Conservation (phyloP, 805 yeast genomes). For the Hanseniaspora occidentalis region DNA sequence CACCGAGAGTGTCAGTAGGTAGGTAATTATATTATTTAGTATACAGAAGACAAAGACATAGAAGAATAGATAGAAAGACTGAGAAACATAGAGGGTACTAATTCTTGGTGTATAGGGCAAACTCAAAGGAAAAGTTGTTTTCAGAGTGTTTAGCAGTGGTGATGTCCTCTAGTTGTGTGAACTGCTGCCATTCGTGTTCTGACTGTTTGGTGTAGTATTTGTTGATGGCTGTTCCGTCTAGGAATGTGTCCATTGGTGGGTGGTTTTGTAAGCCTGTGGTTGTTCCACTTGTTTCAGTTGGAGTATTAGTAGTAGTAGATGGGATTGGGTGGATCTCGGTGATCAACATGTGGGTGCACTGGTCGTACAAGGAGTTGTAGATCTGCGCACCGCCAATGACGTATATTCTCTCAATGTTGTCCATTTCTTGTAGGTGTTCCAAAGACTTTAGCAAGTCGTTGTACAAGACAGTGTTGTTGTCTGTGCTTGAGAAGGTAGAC, state of each 20-base stretch:
- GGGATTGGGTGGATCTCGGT: constrained; percentile 58
- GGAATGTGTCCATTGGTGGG: constrained; percentile 60
- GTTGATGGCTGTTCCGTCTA: constrained; percentile 26
- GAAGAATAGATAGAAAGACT: too few relatives aligned
- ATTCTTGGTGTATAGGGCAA: too few relatives aligned
- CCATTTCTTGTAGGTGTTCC: constrained; percentile 18
- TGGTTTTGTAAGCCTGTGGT: too few relatives aligned
- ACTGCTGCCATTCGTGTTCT: neutral
- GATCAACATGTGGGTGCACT: constrained; percentile 45
- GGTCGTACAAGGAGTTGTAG: constrained; percentile 41
- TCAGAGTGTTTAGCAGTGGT: too few relatives aligned
- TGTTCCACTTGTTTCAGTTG: too few relatives aligned
- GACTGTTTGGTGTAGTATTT: constrained; percentile 1
- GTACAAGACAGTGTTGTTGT: constrained; percentile 14
- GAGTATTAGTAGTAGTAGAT: constrained; percentile 15
- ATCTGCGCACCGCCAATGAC: constrained; percentile 91
- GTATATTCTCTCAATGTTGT: constrained; percentile 45
- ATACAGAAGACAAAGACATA: too few relatives aligned
- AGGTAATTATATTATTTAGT: too few relatives aligned
- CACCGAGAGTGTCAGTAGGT: too few relatives aligned
- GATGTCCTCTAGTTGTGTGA: too few relatives aligned
- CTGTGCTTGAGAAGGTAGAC: constrained; percentile 7
- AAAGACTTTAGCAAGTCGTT: constrained; percentile 36
- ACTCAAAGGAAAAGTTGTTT: too few relatives aligned
- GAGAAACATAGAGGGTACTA: too few relatives aligned